phyloP scores from a whole-genome alignment of 495 filamentous ascomycete species.

The Talaromyces proteolyticus region DNA sequence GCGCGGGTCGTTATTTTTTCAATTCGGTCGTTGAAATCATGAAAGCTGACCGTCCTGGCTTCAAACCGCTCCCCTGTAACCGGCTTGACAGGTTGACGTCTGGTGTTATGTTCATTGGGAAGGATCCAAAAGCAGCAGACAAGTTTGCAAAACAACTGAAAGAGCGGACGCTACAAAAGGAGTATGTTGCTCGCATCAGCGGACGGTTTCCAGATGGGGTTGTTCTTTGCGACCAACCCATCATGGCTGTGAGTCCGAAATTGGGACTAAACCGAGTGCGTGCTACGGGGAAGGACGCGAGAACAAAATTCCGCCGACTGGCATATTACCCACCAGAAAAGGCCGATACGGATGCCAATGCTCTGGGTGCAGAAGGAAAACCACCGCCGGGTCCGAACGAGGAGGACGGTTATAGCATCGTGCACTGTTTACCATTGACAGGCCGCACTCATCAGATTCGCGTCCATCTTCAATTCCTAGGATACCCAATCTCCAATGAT shows the following conservation, averaged over 20 bases:
- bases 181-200: conserved; percentile 87
- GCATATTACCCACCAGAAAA: conserved; percentile 69
- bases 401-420: conserved; percentile 81
- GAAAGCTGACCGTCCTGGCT: conserved; percentile 66
- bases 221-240: conserved; percentile 85
- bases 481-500: conserved; percentile 93
- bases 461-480: conserved; percentile 90
- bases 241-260: conserved; percentile 91
- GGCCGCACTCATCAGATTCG: conserved; percentile 93
- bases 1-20: conserved; percentile 90
- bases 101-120: conserved; percentile 96
- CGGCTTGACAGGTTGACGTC: conserved; percentile 90
- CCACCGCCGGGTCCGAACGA: conserved; percentile 32
- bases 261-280: conserved; percentile 89
- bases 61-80: conserved; percentile 80
- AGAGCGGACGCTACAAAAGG: conserved; percentile 76
- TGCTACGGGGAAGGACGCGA: conserved; percentile 83
- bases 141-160: conserved; percentile 64
- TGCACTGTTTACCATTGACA: conserved; percentile 88
- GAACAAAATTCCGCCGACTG: conserved; percentile 82
- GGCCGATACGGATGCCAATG: conserved; percentile 9
- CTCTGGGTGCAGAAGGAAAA: conserved; percentile 20
- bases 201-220: conserved; percentile 81
- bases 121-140: conserved; percentile 73
- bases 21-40: conserved; percentile 93